Evolutionary conservation across 805 yeast genomes (phyloP).

Genomic region (Metschnikowia aberdeeniae): DNA sequence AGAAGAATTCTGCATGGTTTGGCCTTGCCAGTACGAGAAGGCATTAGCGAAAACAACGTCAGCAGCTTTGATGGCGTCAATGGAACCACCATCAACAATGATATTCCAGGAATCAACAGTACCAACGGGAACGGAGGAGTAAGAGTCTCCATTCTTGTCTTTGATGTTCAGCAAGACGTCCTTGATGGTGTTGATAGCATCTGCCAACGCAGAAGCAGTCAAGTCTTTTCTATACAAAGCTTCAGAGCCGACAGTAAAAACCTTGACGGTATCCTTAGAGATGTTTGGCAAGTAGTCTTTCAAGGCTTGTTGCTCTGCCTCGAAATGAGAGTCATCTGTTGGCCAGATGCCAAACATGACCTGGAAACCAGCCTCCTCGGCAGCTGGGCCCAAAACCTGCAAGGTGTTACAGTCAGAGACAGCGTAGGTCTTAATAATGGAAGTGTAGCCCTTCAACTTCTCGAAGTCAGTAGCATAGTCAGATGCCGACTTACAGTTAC

Average conservation of each 20-base stretch:
- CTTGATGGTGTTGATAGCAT: slow-evolving; percentile 60
- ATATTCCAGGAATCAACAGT: slow-evolving; percentile 96
- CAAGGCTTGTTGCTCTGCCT: slow-evolving; percentile 71
- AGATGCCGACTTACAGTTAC: slow-evolving; percentile 67
- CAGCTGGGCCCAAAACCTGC: slow-evolving; percentile 80
- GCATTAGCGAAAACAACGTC: slow-evolving; percentile 92
- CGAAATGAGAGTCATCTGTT: slow-evolving; percentile 73
- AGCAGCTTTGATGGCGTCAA: slow-evolving; percentile 70
- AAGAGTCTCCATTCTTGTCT: slow-evolving; percentile 80
- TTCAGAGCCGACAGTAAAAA: slow-evolving; percentile 90
- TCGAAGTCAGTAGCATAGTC: slow-evolving; percentile 72
- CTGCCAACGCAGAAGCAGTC: slow-evolving; percentile 70
- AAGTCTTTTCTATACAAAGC: slow-evolving; percentile 88
- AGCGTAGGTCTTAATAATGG: slow-evolving; percentile 79
- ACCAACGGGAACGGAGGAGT: slow-evolving; percentile 72
- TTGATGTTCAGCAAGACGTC: slow-evolving; percentile 53
- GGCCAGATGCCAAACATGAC: slow-evolving; percentile 92
- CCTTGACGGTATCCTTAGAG: slow-evolving; percentile 64
- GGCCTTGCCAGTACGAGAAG: slow-evolving; percentile 99
- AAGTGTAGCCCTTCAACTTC: slow-evolving; percentile 53
- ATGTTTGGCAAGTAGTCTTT: slow-evolving; percentile 65
- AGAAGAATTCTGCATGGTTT: slow-evolving; percentile 74
- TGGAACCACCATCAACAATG: slow-evolving; percentile 71
- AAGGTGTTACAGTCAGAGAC: slow-evolving; percentile 93
- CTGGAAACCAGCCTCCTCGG: slow-evolving; percentile 70